phyloP scores from a whole-genome alignment of 495 filamentous ascomycete genomes.

The Aspergillus taichungensis region DNA sequence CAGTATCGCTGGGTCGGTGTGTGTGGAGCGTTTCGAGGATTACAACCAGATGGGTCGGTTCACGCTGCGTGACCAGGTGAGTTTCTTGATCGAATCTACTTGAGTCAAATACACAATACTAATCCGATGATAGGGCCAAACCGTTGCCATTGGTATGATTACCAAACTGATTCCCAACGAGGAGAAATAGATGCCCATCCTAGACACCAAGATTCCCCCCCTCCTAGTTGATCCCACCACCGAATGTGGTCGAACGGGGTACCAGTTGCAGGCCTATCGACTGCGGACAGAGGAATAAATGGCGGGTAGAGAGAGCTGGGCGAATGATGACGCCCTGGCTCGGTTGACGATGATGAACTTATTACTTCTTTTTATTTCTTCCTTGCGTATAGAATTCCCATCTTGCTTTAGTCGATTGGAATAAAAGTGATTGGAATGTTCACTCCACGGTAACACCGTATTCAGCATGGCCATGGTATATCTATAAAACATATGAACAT shows the following conservation, averaged over 20 bases:
- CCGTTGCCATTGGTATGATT: constrained; percentile 94
- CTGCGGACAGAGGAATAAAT: too few species aligned
- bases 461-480: neutral
- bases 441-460: neutral
- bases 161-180: constrained; percentile 62
- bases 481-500: constrained; percentile 1
- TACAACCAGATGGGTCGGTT: constrained; percentile 92
- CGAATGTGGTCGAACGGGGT: too few species aligned
- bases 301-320: constrained; percentile 12
- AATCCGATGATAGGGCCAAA: constrained; percentile 62
- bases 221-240: too few species aligned
- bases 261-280: too few species aligned
- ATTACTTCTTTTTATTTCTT: constrained; percentile 17
- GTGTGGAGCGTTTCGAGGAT: constrained; percentile 88
- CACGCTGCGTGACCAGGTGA: constrained; percentile 87
- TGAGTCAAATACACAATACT: constrained; percentile 8
- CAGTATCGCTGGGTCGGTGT: constrained; percentile 75
- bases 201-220: too few species aligned
- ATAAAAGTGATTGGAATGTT: constrained; percentile 10
- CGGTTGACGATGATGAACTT: constrained; percentile 36
- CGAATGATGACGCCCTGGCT: constrained; percentile 15
- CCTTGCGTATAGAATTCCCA: constrained; percentile 10
- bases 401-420: constrained; percentile 9
- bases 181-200: constrained; percentile 9
- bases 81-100: constrained; percentile 6